phyloP scores from a whole-genome alignment of 768 basidiomycete genomes.

The Mrakia gelida region DNA sequence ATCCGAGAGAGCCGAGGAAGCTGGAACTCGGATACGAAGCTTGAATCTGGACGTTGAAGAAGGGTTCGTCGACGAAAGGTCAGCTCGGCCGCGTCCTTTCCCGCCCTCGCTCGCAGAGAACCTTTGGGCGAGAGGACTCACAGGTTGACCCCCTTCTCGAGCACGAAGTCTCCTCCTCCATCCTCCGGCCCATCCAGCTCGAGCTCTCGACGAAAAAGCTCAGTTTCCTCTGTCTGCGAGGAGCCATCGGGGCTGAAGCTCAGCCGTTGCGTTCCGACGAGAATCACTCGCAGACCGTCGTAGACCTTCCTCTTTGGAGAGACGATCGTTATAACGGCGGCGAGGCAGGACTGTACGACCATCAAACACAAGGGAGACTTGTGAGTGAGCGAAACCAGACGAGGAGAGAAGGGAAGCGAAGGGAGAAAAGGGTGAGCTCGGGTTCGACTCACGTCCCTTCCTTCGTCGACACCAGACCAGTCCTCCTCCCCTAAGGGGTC shows the following conservation, averaged over 20 bases:
- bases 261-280: background rate
- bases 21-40: background rate
- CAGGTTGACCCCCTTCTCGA: constrained; percentile 30
- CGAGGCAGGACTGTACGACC: background rate
- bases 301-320: background rate
- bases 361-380: background rate
- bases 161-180: constrained; percentile 35
- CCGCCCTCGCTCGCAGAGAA: background rate
- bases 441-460: background rate
- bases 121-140: background rate
- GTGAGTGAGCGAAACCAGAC: background rate
- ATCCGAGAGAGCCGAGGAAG: background rate
- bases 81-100: background rate
- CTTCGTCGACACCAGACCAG: background rate
- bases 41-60: background rate
- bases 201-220: constrained; percentile 5
- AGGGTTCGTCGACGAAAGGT: background rate
- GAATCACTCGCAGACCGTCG: background rate
- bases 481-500: background rate
- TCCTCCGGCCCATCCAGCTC: constrained; percentile 14
- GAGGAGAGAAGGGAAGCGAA: background rate
- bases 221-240: background rate
- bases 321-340: background rate
- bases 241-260: background rate
- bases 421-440: background rate